Base-by-base conservation (phyloP, 2,329 filamentous ascomycete species). In the Ascochyta viciae-villosae region DNA sequence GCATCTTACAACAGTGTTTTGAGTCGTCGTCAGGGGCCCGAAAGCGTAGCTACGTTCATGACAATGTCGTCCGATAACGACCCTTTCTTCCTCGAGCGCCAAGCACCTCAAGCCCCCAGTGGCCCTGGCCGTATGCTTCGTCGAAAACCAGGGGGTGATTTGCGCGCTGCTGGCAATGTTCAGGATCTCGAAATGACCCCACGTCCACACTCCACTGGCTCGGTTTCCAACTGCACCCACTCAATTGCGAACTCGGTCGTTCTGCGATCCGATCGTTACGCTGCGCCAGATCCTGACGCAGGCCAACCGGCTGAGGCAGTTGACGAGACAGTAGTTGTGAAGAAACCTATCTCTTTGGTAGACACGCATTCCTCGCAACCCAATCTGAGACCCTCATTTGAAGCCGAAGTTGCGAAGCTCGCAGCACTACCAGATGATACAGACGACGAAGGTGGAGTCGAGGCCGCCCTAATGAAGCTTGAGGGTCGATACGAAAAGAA, bases 401-500 rank as follows among this genome's bases (percentile, higher is more conserved):
- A 98, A 74, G 89, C 85, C 3, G 92, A 96, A 67, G 91, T 96
- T 1, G 88, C 93, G 56, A 91, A 91, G 65, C 85, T 99, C 50
- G 91, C 93, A 2, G 88, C 90, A 51, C 91, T 98, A 24, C 92
- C 94, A 0, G 93, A 97, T 69, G 91, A 96, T 58, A 88, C 89
- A 41, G 91, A 78, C 22, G 79, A 79, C 41, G 80, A 96, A 69
- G 92, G 92, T 6, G 94, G 94, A 12, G 88, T 98, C 24, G 95
- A 98, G 71, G 92, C 93, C n/a, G 91, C 95, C 0, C 76, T 99
- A 46, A 78, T 93, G 65, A 99, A 98, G 69, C 82, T 99, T 0
- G 95, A 99, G 78, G 95, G 95, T 9, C 94, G 87, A 64, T 95
- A 89, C 65, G 84, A 89, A 70, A 87, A 83, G 64, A 64, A 68